Evolutionary conservation across 495 filamentous ascomycete species (phyloP).

Genomic region (Penicillium antarcticum): DNA sequence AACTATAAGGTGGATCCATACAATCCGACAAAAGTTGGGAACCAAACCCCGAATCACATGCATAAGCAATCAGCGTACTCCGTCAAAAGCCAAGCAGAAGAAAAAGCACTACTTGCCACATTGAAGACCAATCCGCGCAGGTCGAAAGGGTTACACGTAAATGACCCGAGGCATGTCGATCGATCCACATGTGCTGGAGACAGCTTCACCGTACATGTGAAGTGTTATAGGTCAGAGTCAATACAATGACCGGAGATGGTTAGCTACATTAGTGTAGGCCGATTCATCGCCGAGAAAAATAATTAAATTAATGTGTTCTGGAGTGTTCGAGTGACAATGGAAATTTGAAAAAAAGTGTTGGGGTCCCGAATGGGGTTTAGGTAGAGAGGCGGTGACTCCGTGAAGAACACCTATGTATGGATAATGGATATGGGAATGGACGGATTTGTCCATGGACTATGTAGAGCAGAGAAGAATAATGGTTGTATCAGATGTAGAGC

Average conservation of each 20-base stretch:
- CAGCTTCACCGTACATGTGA: slow-evolving; percentile 18
- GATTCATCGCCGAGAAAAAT: not conserved
- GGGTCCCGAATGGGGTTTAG: slow-evolving; percentile 6
- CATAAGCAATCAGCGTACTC: no score
- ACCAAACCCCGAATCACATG: not conserved
- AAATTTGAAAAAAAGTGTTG: slow-evolving; percentile 6
- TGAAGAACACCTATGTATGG: slow-evolving; percentile 14
- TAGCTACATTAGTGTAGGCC: no score
- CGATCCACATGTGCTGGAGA: slow-evolving; percentile 8
- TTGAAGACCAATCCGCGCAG: slow-evolving; percentile 7
- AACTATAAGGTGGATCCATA: not conserved
- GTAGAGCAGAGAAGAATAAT: not conserved
- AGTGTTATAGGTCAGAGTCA: not conserved
- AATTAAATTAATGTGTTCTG: not conserved
- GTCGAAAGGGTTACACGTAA: slow-evolving; percentile 12
- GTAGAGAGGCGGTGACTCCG: not conserved
- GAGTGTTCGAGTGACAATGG: not conserved
- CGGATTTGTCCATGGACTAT: not conserved
- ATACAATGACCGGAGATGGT: no score
- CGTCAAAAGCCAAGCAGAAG: no score
- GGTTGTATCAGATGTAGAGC: not conserved
- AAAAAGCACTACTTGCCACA: slow-evolving; percentile 21
- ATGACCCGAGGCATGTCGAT: slow-evolving; percentile 23
- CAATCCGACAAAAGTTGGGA: not conserved
- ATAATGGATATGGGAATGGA: slow-evolving; percentile 1